phyloP scores from a whole-genome alignment of 2,329 filamentous ascomycete genomes.

The Calonectria honghensis region DNA sequence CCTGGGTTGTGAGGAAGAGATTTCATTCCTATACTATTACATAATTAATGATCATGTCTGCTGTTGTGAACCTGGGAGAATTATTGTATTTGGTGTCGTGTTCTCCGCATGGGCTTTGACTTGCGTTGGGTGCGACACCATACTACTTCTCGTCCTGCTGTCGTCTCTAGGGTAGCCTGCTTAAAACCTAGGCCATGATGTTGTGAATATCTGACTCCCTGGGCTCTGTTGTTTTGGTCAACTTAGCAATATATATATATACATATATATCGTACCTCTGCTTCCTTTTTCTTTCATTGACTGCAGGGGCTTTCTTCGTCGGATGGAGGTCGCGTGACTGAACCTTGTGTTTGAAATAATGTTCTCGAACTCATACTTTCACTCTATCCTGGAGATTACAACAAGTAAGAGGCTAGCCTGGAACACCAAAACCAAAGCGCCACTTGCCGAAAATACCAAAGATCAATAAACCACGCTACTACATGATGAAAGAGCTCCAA shows the following conservation, averaged over 20 bases:
- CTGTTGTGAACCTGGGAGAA: too few species aligned
- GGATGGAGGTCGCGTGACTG: not conserved
- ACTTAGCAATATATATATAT: too few species aligned
- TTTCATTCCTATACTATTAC: too few species aligned
- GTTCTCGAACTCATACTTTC: not conserved
- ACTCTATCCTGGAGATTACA: not conserved
- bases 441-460: not conserved
- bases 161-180: not conserved
- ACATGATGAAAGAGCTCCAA: not conserved
- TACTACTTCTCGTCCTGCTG: too few species aligned
- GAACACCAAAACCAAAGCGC: not conserved
- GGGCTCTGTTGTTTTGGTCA: not conserved
- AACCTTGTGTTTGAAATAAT: not conserved
- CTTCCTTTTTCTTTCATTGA: not conserved
- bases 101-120: too few species aligned
- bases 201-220: not conserved
- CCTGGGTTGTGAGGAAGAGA: conserved; percentile 59
- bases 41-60: too few species aligned
- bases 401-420: too few species aligned
- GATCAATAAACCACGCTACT: too few species aligned
- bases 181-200: not conserved
- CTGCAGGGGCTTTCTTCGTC: not conserved
- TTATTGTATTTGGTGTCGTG: too few species aligned
- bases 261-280: not conserved
- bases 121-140: not conserved